These are phyloP conservation scores for Debaryomycetaceae sp. DNA, from an alignment of 1,139 yeast species.

Conservation along the genomic window DNA sequence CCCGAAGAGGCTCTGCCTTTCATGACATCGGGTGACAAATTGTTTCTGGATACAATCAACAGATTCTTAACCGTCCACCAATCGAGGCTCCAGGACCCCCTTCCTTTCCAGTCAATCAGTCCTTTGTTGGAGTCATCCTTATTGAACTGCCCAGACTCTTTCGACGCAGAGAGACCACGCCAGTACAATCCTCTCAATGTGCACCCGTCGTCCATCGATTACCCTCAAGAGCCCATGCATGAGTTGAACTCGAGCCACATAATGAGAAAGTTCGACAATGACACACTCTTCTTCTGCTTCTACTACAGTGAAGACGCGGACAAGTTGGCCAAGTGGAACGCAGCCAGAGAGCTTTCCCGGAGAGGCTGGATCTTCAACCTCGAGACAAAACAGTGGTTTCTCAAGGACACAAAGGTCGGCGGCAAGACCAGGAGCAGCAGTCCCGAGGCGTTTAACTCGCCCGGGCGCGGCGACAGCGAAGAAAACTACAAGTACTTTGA, in stretches of 20 bases:
- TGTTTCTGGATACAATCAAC: constrained; percentile 31
- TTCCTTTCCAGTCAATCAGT: constrained; percentile 55
- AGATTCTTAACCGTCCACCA: constrained; percentile 30
- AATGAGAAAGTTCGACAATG: constrained; percentile 74
- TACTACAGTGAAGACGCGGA: constrained; percentile 60
- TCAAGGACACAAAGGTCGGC: constrained; percentile 45
- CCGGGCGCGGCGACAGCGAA: constrained; percentile 28
- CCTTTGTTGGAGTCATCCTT: constrained; percentile 69
- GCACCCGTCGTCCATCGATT: constrained; percentile 86
- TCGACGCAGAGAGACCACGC: constrained; percentile 83
- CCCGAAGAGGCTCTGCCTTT: constrained; percentile 15
- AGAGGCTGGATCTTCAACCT: constrained; percentile 90
- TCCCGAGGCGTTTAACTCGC: constrained; percentile 19
- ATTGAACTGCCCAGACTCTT: constrained; percentile 88
- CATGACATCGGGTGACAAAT: constrained; percentile 14
- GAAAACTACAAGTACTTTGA: constrained; percentile 82
- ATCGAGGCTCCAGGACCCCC: constrained; percentile 43
- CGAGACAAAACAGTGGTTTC: constrained; percentile 78
- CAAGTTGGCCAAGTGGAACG: constrained; percentile 57
- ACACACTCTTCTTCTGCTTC: constrained; percentile 88
- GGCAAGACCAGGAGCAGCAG: constrained; percentile 32
- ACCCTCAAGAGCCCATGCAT: constrained; percentile 85
- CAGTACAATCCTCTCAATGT: constrained; percentile 78
- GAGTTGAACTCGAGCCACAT: constrained; percentile 50
- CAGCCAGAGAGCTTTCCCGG: constrained; percentile 76